Base-by-base conservation (phyloP, 257 asterid genomes). In the Ballota nigra region DNA sequence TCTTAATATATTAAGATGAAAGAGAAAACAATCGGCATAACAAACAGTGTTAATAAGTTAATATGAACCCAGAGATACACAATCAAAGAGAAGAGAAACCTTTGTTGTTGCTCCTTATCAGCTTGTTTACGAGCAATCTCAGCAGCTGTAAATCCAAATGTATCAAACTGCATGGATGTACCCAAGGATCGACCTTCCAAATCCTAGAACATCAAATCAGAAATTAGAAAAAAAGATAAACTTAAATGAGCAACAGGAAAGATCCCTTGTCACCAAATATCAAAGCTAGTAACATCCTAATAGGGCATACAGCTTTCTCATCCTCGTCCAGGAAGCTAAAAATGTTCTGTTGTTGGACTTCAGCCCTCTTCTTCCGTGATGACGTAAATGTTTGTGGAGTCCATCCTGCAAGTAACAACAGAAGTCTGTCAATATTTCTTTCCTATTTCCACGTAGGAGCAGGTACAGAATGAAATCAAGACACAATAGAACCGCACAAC, bases 121-220 rank as follows among this genome's bases (percentile, higher is more conserved):
- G 86, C 95, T 77, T 91, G 91, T 85, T 89, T 91, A 26, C 95
- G 92, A 49, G 92, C 97, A 83, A 79, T 60, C 77, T 91, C 98
- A 29, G 92, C 92, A 34, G 97, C 92, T 28, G 98, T 94, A 72
- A 86, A 89, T 59, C 98, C 98, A 81, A 94, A 94, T 13, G 98
- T 94, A 76, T 94, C 98, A 72, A 89, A 94, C 77, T 91, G 89
- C 87, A 83, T 80, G 61, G 97, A 89, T 66, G 96, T 84, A 64
- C 79, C 90, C 76, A 94, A 66, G 59, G 96, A 83, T 52, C 80
- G 86, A 34, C 87, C 92, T 77, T 89, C 97, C 92, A 91, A 33
- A 45, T 94, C 98, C 98, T 94, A 74, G 33, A 84, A 67, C 69
- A 74, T 40, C 45, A 62, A 66, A 77, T 55, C 41, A 69, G 53